These are phyloP conservation scores for Termitomyces bulborhizus DNA, from an alignment of 768 basidiomycete species.

Conservation along the genomic window DNA sequence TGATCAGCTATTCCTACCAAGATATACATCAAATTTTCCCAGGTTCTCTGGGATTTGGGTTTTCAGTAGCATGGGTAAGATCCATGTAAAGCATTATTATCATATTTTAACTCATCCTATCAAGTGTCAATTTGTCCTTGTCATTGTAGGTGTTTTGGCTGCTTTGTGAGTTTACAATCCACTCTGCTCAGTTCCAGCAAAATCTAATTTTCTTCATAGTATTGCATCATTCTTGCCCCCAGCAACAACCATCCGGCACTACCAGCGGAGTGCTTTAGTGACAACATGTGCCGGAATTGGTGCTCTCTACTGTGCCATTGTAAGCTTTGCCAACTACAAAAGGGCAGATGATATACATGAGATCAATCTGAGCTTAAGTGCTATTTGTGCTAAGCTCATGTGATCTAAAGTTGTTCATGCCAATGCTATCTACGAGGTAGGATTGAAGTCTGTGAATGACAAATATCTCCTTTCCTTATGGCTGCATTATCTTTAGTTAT, in stretches of 20 bases:
- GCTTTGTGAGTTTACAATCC: slow-evolving; percentile 52
- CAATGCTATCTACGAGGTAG: slow-evolving; percentile 65
- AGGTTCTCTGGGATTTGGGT: slow-evolving; percentile 53
- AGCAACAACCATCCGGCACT: slow-evolving; percentile 66
- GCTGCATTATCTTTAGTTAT: too few species aligned
- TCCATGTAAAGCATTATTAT: neutral
- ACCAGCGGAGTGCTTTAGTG: slow-evolving; percentile 65
- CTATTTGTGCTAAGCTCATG: slow-evolving; percentile 68
- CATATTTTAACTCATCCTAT: neutral
- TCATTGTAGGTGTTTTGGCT: slow-evolving; percentile 63
- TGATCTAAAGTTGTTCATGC: slow-evolving; percentile 48
- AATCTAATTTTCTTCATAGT: slow-evolving; percentile 25
- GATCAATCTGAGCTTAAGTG: slow-evolving; percentile 62
- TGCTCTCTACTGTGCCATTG: slow-evolving; percentile 65
- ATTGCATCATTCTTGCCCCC: slow-evolving; percentile 67
- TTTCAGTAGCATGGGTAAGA: slow-evolving; percentile 66
- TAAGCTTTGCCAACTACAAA: slow-evolving; percentile 63
- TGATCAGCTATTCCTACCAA: slow-evolving; percentile 71
- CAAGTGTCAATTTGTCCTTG: slow-evolving; percentile 64
- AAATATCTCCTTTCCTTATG: neutral
- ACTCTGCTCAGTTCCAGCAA: neutral
- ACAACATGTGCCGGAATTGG: slow-evolving; percentile 66
- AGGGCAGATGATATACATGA: slow-evolving; percentile 42
- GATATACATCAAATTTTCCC: slow-evolving; percentile 43
- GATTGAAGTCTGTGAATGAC: slow-evolving; percentile 3